Evolutionary conservation across 1,284 basidiomycete genomes (phyloP), one percentile per base, ranked within the genome.

Genomic region (Cutaneotrichosporon sp.): DNA sequence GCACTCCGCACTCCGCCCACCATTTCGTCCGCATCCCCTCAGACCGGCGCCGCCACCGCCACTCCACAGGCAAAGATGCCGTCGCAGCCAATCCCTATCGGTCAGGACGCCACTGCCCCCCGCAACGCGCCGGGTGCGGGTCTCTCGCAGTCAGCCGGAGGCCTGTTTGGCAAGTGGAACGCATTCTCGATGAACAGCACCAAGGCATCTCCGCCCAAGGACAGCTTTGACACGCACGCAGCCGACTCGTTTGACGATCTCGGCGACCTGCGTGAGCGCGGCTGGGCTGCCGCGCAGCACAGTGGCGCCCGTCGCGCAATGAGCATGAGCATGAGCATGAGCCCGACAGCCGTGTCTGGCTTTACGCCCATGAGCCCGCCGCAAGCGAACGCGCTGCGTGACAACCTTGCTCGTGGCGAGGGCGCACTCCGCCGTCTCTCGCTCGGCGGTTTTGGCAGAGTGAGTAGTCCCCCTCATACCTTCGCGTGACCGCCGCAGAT

Each of bases 231-330:
- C 40, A 55, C 72, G 30, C 72, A 75, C 66, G 74, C 73, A 52
- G 66, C 68, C 18, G 71, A 76, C 55, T 75, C 77, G 60, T 75
- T 77, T 68, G 76, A 74, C 34, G 77, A 79, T 68, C 56, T 73
- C 18, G 63, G 57, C 30, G 74, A 75, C 60, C 60, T 74, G 51
- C 70, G 68, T 42, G 61, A 64, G 6, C 58, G 69, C 22, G 69
- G 69, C 5, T 77, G 75, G 76, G 66, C 66, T 6, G 69, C 59
- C 5, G 69, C 67, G 4, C 64, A 67, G 4, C 69, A 58, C 11
- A 65, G 66, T 13, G 66, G 69, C 30, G 62, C 64, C 55, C 63
- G 74, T 30, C 60, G 77, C 40, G 72, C 76, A 21, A 72, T 73
- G 55, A 72, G 70, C 42, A 70, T 75, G 63, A 72, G 70, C 42